Base-by-base conservation (phyloP, 192 early-diverging fungal species). In the Coemansia reversa region DNA sequence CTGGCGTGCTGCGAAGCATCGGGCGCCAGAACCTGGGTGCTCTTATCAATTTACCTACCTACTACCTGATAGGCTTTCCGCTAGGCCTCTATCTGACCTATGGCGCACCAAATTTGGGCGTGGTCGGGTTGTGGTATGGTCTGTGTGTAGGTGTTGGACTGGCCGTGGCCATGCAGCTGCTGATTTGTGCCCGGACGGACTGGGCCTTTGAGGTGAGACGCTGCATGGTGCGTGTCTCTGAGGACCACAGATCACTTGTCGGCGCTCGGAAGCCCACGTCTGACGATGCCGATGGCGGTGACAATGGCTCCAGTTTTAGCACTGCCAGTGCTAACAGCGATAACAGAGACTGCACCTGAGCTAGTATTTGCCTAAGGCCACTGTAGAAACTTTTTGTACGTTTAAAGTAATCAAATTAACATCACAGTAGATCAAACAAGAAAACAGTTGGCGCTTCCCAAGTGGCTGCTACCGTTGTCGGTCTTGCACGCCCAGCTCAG, bases 21-120 rank as follows among this genome's bases (percentile, higher is more conserved):
- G 86, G 84, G 5, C 70, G 81, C 47, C 86, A 87, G 53, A 67
- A 75, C 27, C 55, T 76, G n/a, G 86, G 83, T 45, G 86, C 86
- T 12, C 55, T 65, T 42, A 72, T 86, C 33, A 87, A 84, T 58
- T 69, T 87, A 22, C 54, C 82, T 1, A 69, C 81, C 4, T 87
- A 87, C 69, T 87, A 87, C 56, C 19, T 81, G 32, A 33, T 85
- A 29, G 84, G 83, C n/a, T 68, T 87, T 25, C 86, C 86, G 12
- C 70, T 87, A 18, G 86, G 86, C 11, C 64, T 87, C 29, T 80
- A 72, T 24, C 49, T 87, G 60, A 81, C 84, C 0, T 87, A 79
- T 54, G 74, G 74, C 18, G 14, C 52, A 14, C 82, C 74, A 19
- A 42, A 58, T 24, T 22, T 71, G 7, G 82, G 82, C 50, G 73